phyloP scores from a whole-genome alignment of 2,329 filamentous ascomycete species.

The Aspergillus niger region DNA sequence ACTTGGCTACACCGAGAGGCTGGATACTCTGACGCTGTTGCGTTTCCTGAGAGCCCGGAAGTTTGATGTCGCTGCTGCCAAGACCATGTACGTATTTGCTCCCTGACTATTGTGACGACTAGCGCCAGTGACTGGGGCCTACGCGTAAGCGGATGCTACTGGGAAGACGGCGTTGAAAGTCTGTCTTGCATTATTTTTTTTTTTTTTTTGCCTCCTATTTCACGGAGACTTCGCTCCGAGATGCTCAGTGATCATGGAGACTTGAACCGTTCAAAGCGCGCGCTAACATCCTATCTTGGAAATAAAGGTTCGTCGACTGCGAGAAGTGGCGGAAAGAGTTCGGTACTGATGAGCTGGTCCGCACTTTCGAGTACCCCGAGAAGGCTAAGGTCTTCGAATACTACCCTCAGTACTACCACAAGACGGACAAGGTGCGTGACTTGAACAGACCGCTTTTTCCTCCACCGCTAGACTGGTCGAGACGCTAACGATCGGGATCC shows the following conservation, averaged over 20 bases:
- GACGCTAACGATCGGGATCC: conserved; percentile 8
- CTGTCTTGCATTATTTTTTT: background rate
- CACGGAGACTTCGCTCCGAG: background rate
- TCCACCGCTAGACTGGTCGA: background rate
- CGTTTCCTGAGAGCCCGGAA: conserved; percentile 93
- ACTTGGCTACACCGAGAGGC: conserved; percentile 75
- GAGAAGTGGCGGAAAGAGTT: conserved; percentile 91
- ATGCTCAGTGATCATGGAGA: background rate
- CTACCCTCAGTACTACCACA: conserved; percentile 99
- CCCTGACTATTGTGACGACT: background rate
- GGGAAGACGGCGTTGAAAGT: background rate
- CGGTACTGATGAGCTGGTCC: conserved; percentile 77
- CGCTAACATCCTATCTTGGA: conserved; percentile 6
- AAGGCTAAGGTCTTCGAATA: conserved; percentile 81
- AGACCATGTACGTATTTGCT: conserved; percentile 73
- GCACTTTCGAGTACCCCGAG: conserved; percentile 83
- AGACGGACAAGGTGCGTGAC: conserved; percentile 57
- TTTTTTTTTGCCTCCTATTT: background rate
- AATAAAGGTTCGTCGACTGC: conserved; percentile 77
- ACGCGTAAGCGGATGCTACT: background rate
- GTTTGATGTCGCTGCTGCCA: conserved; percentile 81
- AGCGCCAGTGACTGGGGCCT: background rate
- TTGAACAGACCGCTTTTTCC: background rate
- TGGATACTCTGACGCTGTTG: conserved; percentile 91
- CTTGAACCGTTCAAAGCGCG: background rate